Percentiles rank a stretch among this genome's conserved stretches.
Conservation (phyloP, 331 rosid species). For the Prunus yedoensis region DNA sequence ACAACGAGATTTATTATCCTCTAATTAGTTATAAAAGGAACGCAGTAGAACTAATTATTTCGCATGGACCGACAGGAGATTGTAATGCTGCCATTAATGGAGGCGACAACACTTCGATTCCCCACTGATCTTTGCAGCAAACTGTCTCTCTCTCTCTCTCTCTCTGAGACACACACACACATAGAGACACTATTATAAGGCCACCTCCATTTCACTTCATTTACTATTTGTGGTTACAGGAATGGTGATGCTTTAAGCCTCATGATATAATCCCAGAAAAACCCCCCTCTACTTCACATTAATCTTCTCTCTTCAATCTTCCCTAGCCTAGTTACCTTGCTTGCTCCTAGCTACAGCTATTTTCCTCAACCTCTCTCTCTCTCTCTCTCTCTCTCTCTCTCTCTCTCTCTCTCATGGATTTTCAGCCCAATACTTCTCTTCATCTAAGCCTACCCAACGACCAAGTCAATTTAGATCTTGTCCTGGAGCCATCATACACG, state of each 20-base stretch:
- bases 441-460: conserved; percentile 43
- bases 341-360: neutral
- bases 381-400: neutral
- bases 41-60: conserved; percentile 10
- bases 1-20: too few species aligned
- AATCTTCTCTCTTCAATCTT: neutral
- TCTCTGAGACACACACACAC: neutral
- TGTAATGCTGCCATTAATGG: conserved; percentile 74
- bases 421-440: conserved; percentile 48
- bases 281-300: conserved; percentile 13
- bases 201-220: conserved; percentile 31
- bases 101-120: conserved; percentile 81
- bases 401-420: conserved; percentile 43
- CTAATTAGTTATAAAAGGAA: neutral
- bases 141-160: conserved; percentile 50
- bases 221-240: conserved; percentile 40
- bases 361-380: neutral
- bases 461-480: conserved; percentile 51
- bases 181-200: conserved; percentile 10
- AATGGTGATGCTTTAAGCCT: conserved; percentile 43
- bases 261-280: conserved; percentile 36
- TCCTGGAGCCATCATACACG: conserved; percentile 52
- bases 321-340: neutral
- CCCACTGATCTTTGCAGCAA: conserved; percentile 64
- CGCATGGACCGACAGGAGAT: conserved; percentile 67